A percentile compares a stretch with the other conserved stretches of the same genome.
Evolutionary conservation across 73 alveolate genomes (phyloP).

Genomic region (Symbiodinium pilosum): DNA sequence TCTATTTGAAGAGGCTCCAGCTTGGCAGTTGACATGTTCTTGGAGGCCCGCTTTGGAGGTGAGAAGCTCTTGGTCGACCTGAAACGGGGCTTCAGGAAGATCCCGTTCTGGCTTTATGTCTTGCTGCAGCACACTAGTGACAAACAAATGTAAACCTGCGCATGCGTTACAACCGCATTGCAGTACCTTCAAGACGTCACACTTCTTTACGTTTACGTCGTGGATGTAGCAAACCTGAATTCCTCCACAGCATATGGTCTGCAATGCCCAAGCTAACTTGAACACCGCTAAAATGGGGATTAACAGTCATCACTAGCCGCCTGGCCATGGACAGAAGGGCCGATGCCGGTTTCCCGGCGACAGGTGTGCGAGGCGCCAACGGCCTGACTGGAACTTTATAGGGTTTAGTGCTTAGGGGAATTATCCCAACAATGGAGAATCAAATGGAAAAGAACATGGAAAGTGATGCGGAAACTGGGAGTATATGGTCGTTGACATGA

Average conservation of each 20-base stretch:
- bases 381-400: background rate
- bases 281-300: too few species aligned
- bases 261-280: too few species aligned
- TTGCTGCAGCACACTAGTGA: too few species aligned
- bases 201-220: too few species aligned
- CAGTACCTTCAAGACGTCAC: too few species aligned
- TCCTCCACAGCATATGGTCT: too few species aligned
- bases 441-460: too few species aligned
- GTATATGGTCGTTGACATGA: background rate
- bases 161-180: too few species aligned
- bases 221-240: too few species aligned
- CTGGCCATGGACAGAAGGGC: conserved; percentile 14
- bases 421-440: background rate
- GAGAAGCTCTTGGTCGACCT: conserved; percentile 5
- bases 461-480: background rate
- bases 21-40: background rate
- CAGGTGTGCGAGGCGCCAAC: background rate
- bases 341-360: background rate
- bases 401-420: background rate
- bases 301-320: too few species aligned
- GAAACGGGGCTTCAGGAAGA: background rate
- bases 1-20: background rate
- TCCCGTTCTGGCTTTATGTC: too few species aligned
- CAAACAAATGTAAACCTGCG: too few species aligned
- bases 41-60: background rate